Conservation (phyloP, 208 protist genomes). For the Vickermania spadyakhi region DNA sequence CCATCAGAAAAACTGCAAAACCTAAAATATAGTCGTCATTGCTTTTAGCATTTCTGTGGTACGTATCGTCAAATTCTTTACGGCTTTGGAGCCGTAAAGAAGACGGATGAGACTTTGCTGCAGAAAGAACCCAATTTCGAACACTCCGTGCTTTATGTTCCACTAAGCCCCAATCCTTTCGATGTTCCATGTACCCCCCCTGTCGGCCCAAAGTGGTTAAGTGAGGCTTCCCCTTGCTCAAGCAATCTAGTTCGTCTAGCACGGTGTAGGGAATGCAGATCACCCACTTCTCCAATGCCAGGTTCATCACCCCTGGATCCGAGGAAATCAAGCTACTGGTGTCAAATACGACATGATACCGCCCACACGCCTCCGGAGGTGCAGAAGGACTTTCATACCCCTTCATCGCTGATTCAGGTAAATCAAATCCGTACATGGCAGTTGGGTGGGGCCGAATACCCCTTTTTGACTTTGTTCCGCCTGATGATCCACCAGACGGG, state of each 20-base stretch:
- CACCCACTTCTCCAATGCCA: slow-evolving; percentile 35
- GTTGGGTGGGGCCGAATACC: too few species aligned
- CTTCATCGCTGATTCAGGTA: too few species aligned
- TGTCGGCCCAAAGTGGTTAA: not conserved
- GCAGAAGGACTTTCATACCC: too few species aligned
- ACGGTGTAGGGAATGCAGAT: slow-evolving; percentile 66
- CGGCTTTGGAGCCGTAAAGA: slow-evolving; percentile 47
- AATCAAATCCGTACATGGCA: too few species aligned
- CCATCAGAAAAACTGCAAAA: slow-evolving; percentile 63
- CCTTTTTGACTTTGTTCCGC: too few species aligned
- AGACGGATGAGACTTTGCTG: slow-evolving; percentile 2
- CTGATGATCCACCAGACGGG: too few species aligned
- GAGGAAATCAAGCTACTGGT: slow-evolving; percentile 55
- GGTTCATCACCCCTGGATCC: slow-evolving; percentile 28
- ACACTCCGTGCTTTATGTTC: slow-evolving; percentile 19
- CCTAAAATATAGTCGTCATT: slow-evolving; percentile 81
- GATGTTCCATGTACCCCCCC: not conserved
- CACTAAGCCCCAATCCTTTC: slow-evolving; percentile 17
- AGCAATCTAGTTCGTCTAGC: slow-evolving; percentile 60
- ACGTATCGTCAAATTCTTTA: slow-evolving; percentile 45
- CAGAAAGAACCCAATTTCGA: slow-evolving; percentile 48
- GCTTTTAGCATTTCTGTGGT: slow-evolving; percentile 28
- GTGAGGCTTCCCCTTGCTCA: slow-evolving; percentile 29
- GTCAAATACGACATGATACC: slow-evolving; percentile 59
- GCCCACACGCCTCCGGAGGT: too few species aligned